These are phyloP conservation scores for Botrytis cinerea DNA, from an alignment of 2,329 filamentous ascomycete genomes.

Conservation along the genomic window DNA sequence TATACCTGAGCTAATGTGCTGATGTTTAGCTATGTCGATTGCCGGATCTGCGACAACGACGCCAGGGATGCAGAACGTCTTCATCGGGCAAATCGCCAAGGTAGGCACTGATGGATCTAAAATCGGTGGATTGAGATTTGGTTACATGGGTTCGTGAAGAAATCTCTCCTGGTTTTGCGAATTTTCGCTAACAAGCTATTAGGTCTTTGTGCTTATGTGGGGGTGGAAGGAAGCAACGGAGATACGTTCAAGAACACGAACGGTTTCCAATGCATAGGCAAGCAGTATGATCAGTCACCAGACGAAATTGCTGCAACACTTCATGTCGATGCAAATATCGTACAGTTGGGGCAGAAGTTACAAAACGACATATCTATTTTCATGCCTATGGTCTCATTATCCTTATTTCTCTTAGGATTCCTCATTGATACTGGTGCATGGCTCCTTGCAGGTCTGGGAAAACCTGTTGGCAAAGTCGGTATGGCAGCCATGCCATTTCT, in stretches of 20 bases:
- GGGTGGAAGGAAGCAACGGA: slow-evolving; percentile 19
- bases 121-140: slow-evolving; percentile 15
- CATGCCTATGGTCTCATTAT: slow-evolving; percentile 5
- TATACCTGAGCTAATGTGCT: slow-evolving; percentile 1
- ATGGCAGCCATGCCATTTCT: slow-evolving; percentile 16
- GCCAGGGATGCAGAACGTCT: slow-evolving; percentile 19
- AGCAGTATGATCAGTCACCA: slow-evolving; percentile 11
- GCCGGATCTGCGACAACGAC: slow-evolving; percentile 19
- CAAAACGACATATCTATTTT: slow-evolving; percentile 20
- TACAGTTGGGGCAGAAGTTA: slow-evolving; percentile 13
- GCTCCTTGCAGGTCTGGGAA: slow-evolving; percentile 18
- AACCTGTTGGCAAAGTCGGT: background rate
- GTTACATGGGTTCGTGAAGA: slow-evolving; percentile 16
- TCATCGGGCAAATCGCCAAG: slow-evolving; percentile 4
- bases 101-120: slow-evolving; percentile 3
- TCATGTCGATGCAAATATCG: slow-evolving; percentile 16
- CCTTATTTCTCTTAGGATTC: slow-evolving; percentile 8
- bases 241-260: slow-evolving; percentile 20
- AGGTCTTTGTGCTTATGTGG: slow-evolving; percentile 22
- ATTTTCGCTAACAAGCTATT: background rate
- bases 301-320: slow-evolving; percentile 9
- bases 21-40: slow-evolving; percentile 17
- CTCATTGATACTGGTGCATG: slow-evolving; percentile 17
- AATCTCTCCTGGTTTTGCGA: background rate
- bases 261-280: slow-evolving; percentile 21